Evolutionary conservation across 2,329 filamentous ascomycete genomes (phyloP).

Genomic region (Bisporella sp.): DNA sequence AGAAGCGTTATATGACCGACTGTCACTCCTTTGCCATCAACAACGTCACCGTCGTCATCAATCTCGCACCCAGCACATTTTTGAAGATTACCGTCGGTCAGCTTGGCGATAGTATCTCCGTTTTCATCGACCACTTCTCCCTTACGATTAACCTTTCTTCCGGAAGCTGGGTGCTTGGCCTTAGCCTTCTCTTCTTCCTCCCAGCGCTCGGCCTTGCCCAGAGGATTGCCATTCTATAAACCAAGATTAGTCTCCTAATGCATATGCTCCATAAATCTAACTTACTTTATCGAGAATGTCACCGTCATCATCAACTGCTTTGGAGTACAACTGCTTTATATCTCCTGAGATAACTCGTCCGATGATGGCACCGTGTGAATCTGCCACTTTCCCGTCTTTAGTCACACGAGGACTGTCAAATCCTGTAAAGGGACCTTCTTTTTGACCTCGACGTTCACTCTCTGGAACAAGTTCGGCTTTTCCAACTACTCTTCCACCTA

Average conservation of each 20-base stretch:
- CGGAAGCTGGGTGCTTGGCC: conserved; percentile 44
- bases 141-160: conserved; percentile 49
- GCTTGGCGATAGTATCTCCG: conserved; percentile 56
- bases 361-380: conserved; percentile 39
- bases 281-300: conserved; percentile 63
- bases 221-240: conserved; percentile 62
- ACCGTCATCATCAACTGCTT: conserved; percentile 64
- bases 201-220: conserved; percentile 54
- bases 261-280: conserved; percentile 49
- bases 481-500: conserved; percentile 55
- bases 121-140: conserved; percentile 53
- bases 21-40: conserved; percentile 59
- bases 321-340: conserved; percentile 54
- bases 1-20: conserved; percentile 64
- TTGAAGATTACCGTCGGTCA: conserved; percentile 59
- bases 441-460: conserved; percentile 39
- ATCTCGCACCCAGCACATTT: conserved; percentile 62
- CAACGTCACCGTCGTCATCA: conserved; percentile 64
- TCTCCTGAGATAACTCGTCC: conserved; percentile 60
- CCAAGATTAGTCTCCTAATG: conserved; percentile 41
- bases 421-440: conserved; percentile 47
- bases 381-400: conserved; percentile 44
- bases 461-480: conserved; percentile 58
- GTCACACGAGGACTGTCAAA: conserved; percentile 48
- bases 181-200: conserved; percentile 47